These are phyloP conservation scores for Stephanodiscus triporus DNA, from an alignment of 108 stramenopile genomes.

Conservation along the genomic window DNA sequence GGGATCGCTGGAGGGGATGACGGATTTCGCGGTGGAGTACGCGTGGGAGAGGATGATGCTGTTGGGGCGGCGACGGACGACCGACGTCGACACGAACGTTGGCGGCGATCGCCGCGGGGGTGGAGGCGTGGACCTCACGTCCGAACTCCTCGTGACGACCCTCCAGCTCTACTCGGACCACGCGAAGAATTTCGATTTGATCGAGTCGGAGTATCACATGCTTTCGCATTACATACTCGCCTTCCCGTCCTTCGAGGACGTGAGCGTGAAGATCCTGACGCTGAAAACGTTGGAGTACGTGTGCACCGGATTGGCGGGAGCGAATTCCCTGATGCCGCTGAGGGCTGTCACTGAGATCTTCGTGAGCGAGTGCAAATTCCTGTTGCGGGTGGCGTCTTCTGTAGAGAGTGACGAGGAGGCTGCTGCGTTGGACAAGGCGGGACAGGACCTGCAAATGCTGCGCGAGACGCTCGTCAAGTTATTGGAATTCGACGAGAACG, in stretches of 20 bases:
- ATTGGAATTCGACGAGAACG: conserved; percentile 86
- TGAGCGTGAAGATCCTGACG: conserved; percentile 86
- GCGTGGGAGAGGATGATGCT: conserved; percentile 46
- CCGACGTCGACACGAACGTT: conserved; percentile 13
- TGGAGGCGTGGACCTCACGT: conserved; percentile 44
- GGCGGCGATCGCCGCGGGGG: conserved; percentile 15
- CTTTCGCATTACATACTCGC: conserved; percentile 83
- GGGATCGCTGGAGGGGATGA: conserved; percentile 40
- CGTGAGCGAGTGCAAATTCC: conserved; percentile 72
- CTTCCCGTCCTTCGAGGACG: conserved; percentile 84
- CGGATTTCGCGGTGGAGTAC: conserved; percentile 57
- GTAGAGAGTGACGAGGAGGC: conserved; percentile 15
- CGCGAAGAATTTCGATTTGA: conserved; percentile 81
- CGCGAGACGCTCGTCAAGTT: conserved; percentile 87
- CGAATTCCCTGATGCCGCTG: conserved; percentile 75
- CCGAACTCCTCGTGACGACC: conserved; percentile 78
- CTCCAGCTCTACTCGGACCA: conserved; percentile 93
- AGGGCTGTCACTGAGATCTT: conserved; percentile 82
- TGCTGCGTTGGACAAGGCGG: conserved; percentile 35
- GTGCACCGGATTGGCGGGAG: conserved; percentile 77
- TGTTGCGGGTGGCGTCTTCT: conserved; percentile 51
- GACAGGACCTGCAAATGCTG: conserved; percentile 79
- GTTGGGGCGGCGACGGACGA: neutral
- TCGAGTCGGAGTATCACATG: conserved; percentile 82
- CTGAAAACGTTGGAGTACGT: conserved; percentile 94